Conservation (phyloP, 1,284 basidiomycete genomes). For the Trichosporon sp. region DNA sequence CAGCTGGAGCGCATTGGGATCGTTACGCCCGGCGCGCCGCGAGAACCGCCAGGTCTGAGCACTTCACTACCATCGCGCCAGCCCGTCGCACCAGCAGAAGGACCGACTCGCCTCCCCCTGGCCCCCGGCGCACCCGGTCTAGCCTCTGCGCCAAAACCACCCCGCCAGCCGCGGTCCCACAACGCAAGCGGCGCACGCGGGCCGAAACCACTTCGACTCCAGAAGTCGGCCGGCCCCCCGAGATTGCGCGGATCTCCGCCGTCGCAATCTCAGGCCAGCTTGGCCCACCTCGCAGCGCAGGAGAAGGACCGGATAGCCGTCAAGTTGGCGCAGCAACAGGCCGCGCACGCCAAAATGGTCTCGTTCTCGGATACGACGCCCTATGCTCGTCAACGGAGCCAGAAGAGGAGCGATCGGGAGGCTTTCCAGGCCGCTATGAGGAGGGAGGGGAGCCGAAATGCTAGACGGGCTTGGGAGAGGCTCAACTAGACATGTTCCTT, state of each 20-base stretch:
- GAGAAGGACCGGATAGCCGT: neutral
- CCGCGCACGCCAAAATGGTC: neutral
- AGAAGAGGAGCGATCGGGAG: slow-evolving; percentile 13
- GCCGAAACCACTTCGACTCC: no score
- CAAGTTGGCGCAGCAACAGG: neutral
- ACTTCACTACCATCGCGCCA: neutral
- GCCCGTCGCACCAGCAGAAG: no score
- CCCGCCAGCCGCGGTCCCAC: no score
- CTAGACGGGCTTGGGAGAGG: neutral
- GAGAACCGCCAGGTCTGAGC: neutral
- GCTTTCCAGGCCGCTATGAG: slow-evolving; percentile 11
- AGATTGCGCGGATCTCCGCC: no score
- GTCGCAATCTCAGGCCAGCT: no score
- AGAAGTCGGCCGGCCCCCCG: no score
- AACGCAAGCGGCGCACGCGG: no score
- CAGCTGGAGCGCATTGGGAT: neutral
- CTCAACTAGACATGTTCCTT: neutral
- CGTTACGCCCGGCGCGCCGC: neutral
- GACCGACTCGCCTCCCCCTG: no score
- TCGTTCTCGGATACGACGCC: neutral
- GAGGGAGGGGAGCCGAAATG: neutral
- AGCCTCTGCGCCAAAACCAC: no score
- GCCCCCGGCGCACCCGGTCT: no score
- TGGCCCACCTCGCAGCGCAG: neutral
- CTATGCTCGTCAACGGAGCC: neutral